Percentiles rank a stretch among this genome's conserved stretches.
Evolutionary conservation across 2,329 filamentous ascomycete species (phyloP).

Genomic region (Bipolaris zeicola): DNA sequence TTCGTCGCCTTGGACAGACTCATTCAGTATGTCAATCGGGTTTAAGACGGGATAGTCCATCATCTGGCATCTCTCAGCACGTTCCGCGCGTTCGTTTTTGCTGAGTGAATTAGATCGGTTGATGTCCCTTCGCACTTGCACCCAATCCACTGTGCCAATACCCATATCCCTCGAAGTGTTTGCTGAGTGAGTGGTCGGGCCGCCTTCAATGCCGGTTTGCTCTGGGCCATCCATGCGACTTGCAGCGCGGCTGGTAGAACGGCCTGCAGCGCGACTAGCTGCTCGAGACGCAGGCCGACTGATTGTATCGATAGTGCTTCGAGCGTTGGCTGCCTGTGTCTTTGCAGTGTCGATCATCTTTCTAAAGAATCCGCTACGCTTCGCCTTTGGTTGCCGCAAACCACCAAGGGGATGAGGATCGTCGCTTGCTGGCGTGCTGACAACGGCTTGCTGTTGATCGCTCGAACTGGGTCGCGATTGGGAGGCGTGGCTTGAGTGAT

Average conservation of each 20-base stretch:
- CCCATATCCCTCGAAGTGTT: constrained; percentile 73
- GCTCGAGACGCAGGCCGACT: constrained; percentile 52
- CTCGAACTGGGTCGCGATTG: constrained; percentile 61
- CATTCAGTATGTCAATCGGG: constrained; percentile 86
- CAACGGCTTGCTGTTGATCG: constrained; percentile 48
- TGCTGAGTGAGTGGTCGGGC: constrained; percentile 36
- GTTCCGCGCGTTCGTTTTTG: constrained; percentile 81
- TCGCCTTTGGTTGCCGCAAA: constrained; percentile 74
- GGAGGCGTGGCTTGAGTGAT: constrained; percentile 81
- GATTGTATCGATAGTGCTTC: constrained; percentile 76
- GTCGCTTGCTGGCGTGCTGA: constrained; percentile 65
- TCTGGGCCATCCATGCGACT: constrained; percentile 49
- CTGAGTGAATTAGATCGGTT: constrained; percentile 94
- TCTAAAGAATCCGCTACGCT: constrained; percentile 88
- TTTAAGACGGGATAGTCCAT: constrained; percentile 87
- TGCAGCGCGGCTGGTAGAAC: constrained; percentile 45
- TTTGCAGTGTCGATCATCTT: constrained; percentile 94
- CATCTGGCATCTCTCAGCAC: constrained; percentile 90
- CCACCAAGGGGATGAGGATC: constrained; percentile 75
- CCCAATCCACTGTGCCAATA: constrained; percentile 78
- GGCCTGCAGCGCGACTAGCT: constrained; percentile 47
- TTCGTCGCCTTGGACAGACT: constrained; percentile 87
- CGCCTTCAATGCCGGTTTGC: constrained; percentile 61
- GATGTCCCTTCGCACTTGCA: constrained; percentile 94
- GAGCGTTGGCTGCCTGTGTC: constrained; percentile 86